These are phyloP conservation scores for Trichomonascaceae sp. DNA, from an alignment of 1,139 yeast genomes.

Conservation along the genomic window DNA sequence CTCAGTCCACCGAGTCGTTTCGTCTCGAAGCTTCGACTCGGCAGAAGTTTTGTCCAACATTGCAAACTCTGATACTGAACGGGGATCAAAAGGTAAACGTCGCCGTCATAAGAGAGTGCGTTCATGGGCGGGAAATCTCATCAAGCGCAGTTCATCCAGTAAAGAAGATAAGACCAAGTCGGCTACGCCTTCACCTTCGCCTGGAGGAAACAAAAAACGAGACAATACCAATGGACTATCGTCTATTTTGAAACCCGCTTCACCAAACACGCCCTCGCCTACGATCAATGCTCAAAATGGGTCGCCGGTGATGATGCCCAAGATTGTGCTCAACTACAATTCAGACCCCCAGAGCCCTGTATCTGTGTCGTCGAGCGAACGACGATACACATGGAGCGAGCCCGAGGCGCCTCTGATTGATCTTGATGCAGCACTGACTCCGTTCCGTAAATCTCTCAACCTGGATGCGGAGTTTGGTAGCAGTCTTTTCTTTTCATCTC, in stretches of 20 bases:
- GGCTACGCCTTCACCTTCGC: too few species aligned
- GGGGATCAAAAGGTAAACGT: slow-evolving; percentile 3
- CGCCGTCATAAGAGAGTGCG: slow-evolving; percentile 15
- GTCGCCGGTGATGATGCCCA: not conserved
- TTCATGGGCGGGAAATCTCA: slow-evolving; percentile 18
- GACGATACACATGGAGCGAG: slow-evolving; percentile 1
- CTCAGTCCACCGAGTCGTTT: not conserved
- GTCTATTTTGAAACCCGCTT: slow-evolving; percentile 1
- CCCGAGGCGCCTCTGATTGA: slow-evolving; percentile 17
- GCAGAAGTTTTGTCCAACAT: not conserved
- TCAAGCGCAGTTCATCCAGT: slow-evolving; percentile 12
- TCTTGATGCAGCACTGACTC: slow-evolving; percentile 23
- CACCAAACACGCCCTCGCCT: slow-evolving; percentile 6
- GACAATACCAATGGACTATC: not conserved
- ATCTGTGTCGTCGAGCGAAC: too few species aligned
- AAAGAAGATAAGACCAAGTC: slow-evolving; percentile 4
- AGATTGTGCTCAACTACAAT: not conserved
- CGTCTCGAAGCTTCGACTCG: slow-evolving; percentile 1
- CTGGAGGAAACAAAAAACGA: not conserved
- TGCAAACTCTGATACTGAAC: slow-evolving; percentile 2
- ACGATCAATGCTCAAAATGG: too few species aligned
- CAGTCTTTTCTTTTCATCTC: slow-evolving; percentile 6
- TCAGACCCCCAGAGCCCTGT: not conserved
- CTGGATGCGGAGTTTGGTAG: slow-evolving; percentile 7
- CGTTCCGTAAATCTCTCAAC: slow-evolving; percentile 9